Conservation (phyloP, 169 alveolate species). For the Babesia sp. region DNA sequence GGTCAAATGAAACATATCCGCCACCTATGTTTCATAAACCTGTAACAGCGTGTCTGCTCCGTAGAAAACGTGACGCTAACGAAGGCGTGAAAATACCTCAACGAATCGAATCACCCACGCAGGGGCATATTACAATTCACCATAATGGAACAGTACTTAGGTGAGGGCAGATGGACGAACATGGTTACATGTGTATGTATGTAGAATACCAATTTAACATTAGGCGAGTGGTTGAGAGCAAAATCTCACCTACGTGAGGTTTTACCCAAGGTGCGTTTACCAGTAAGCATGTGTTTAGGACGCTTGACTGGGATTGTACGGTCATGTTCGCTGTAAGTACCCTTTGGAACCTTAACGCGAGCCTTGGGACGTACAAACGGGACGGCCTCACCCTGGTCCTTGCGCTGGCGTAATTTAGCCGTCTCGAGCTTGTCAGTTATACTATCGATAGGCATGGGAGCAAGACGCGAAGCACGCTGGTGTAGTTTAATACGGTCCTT, state of each 20-base stretch:
- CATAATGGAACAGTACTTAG: too few relatives aligned
- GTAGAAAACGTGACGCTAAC: too few relatives aligned
- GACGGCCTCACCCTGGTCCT: slow-evolving; percentile 62
- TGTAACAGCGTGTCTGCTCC: too few relatives aligned
- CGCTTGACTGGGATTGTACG: slow-evolving; percentile 84
- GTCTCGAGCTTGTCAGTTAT: slow-evolving; percentile 39
- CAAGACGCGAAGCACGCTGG: slow-evolving; percentile 38
- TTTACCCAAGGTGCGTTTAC: slow-evolving; percentile 94
- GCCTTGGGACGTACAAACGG: slow-evolving; percentile 65
- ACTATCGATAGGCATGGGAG: slow-evolving; percentile 53
- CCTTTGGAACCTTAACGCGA: slow-evolving; percentile 74
- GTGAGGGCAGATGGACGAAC: too few relatives aligned
- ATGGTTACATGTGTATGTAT: too few relatives aligned
- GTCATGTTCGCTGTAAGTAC: slow-evolving; percentile 89
- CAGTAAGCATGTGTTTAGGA: slow-evolving; percentile 95
- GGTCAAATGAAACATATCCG: too few relatives aligned
- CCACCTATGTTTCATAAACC: too few relatives aligned
- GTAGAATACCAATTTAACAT: not conserved
- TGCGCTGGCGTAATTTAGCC: slow-evolving; percentile 65
- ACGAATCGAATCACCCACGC: too few relatives aligned
- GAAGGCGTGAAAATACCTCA: too few relatives aligned
- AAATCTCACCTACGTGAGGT: slow-evolving; percentile 88
- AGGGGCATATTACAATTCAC: too few relatives aligned
- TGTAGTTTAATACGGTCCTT: slow-evolving; percentile 47
- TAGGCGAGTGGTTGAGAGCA: not conserved